Conservation (phyloP, 176 grass and related monocot genomes). For the Avena insularis region DNA sequence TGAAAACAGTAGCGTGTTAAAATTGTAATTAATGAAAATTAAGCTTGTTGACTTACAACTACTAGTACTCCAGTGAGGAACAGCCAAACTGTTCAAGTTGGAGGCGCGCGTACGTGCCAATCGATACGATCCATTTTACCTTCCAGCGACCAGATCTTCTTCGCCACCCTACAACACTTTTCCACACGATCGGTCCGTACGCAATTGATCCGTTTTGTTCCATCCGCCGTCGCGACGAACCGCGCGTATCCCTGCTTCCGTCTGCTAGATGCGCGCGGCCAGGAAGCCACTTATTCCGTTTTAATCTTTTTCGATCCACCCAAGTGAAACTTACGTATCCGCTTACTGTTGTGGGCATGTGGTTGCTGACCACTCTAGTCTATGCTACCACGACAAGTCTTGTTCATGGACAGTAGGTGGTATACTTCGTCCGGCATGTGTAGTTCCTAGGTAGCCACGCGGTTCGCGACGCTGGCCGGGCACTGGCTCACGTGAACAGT, state of each 20-base stretch:
- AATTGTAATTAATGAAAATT: too few relatives aligned
- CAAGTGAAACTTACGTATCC: background rate
- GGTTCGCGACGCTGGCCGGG: too few relatives aligned
- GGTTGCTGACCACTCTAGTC: background rate
- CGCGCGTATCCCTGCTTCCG: background rate
- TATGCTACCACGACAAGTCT: too few relatives aligned
- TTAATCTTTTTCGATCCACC: background rate
- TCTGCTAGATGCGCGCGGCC: background rate
- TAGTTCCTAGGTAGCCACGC: too few relatives aligned
- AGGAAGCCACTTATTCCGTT: background rate
- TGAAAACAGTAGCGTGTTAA: too few relatives aligned
- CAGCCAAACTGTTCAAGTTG: too few relatives aligned
- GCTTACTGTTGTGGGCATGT: background rate
- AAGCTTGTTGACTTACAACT: too few relatives aligned
- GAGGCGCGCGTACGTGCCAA: background rate
- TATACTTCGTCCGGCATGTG: too few relatives aligned
- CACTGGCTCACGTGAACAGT: background rate
- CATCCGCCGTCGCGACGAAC: background rate
- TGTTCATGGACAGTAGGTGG: too few relatives aligned
- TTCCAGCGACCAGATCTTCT: background rate
- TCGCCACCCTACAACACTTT: background rate
- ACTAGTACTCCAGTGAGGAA: too few relatives aligned
- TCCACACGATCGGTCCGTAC: background rate
- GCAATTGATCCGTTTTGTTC: background rate
- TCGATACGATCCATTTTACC: background rate